phyloP scores from a whole-genome alignment of 805 yeast genomes.

The Sungouiella blattae region DNA sequence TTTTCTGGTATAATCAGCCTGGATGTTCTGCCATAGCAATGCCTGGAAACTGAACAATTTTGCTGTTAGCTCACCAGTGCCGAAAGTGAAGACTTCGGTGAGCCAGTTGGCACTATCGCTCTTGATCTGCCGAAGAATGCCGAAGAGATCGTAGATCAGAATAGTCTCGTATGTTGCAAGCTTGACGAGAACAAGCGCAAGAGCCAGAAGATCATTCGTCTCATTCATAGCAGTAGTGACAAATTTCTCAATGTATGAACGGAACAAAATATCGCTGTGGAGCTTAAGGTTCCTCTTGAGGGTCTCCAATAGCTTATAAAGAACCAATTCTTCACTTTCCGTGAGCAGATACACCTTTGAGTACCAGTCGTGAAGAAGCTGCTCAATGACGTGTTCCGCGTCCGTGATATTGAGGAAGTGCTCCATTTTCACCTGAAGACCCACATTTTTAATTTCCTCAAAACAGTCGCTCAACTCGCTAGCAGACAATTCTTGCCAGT shows the following conservation, averaged over 20 bases:
- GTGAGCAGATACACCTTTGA: not conserved
- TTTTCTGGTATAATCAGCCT: slow-evolving; percentile 11
- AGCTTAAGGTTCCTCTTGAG: slow-evolving; percentile 3
- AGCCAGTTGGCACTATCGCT: not conserved
- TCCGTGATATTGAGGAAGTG: not conserved
- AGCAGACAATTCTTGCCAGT: slow-evolving; percentile 7
- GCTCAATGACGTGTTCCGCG: slow-evolving; percentile 1
- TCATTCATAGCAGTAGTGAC: too few relatives aligned
- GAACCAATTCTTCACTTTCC: slow-evolving; percentile 12
- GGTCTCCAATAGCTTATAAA: slow-evolving; percentile 16
- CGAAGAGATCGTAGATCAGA: not conserved
- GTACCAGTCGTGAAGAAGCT: slow-evolving; percentile 6
- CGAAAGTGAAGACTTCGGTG: not conserved
- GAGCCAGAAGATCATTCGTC: slow-evolving; percentile 1
- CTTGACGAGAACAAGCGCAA: slow-evolving; percentile 7
- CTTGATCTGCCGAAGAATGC: not conserved
- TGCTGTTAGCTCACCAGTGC: not conserved
- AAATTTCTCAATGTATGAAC: not conserved
- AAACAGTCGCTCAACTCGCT: slow-evolving; percentile 17
- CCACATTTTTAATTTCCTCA: slow-evolving; percentile 7
- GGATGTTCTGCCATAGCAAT: slow-evolving; percentile 11
- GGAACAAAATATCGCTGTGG: slow-evolving; percentile 5
- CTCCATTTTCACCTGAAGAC: slow-evolving; percentile 6
- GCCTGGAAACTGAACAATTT: slow-evolving; percentile 6
- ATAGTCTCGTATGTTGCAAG: not conserved